Evolutionary conservation across 2,329 filamentous ascomycete genomes (phyloP), one percentile per base, ranked within the genome.

Genomic region (Teratosphaeriaceae sp.): DNA sequence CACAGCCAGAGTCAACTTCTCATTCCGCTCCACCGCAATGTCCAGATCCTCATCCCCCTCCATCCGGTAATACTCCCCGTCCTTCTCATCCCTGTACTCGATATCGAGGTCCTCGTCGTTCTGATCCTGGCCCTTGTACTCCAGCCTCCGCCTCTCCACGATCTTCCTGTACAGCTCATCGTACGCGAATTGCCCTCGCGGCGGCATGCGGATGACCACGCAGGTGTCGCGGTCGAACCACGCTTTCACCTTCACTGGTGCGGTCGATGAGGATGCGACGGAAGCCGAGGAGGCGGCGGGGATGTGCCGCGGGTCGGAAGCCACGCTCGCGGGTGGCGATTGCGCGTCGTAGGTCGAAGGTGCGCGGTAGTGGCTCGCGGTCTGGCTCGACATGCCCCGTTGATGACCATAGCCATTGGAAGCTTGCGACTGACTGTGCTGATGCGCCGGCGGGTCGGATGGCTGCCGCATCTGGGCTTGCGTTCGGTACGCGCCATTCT

Each of bases 171-270:
- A 83, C 7, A 98, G 74, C 48, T 88, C 84, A 41, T 78, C 72
- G 64, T 83, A 92, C 42, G 76, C 76, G 56, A 94, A 88, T 29
- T 59, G 51, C 12, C 59, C 58, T 42, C 94, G 85, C 1, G 77
- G 76, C 0, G 90, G 84, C 43, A 97, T 87, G 24, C 89, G 82
- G 57, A 98, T 88, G 34, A 92, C 85, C 53, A 96, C 90, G 44
- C 94, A 79, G 53, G 96, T 90, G 47, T 89, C 84, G 52, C 69
- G 63, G 45, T 90, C 85, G 69, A 88, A 96, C 69, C 86, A 92
- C 42, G 96, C 84, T 69, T 97, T 97, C 62, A 97, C 85, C 66
- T 96, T 97, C 71, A 96, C 58, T 1, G 67, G 65, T 8, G 60
- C 61, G 15, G 58, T 57, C 44, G 57, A 52, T n/a, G n/a, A n/a